These are phyloP conservation scores for Rhododendron mucronatum DNA, from an alignment of 148 eudicot species.

Conservation along the genomic window DNA sequence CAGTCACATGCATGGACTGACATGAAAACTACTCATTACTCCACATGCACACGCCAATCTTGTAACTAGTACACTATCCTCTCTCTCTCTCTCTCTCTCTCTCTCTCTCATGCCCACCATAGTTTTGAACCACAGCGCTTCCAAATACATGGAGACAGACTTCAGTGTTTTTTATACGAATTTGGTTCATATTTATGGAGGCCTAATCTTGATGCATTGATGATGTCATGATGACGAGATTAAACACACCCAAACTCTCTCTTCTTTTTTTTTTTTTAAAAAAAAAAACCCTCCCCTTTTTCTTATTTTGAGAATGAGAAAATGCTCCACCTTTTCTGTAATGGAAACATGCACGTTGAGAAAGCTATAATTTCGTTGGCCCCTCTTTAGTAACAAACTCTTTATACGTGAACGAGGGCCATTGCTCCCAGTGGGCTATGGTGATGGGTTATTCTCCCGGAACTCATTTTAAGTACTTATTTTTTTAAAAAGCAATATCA, in stretches of 20 bases:
- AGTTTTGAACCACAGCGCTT: not conserved
- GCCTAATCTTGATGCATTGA: conserved; percentile 9
- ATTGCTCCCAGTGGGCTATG: not conserved
- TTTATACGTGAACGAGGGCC: not conserved
- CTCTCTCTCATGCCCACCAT: not conserved
- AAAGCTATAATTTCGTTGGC: conserved; percentile 11
- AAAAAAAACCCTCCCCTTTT: not conserved
- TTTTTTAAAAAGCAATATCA: too few relatives aligned
- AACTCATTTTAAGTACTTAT: too few relatives aligned
- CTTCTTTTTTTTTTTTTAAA: too few relatives aligned
- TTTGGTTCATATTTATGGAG: not conserved
- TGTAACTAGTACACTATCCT: not conserved
- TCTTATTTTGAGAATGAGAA: not conserved
- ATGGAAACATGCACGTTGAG: conserved; percentile 23
- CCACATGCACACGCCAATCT: conserved; percentile 29
- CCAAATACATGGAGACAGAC: not conserved
- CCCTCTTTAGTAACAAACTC: not conserved
- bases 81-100: not conserved
- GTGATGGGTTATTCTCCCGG: not conserved
- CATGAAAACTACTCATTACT: conserved; percentile 26
- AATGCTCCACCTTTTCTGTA: conserved; percentile 9
- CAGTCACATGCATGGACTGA: conserved; percentile 37
- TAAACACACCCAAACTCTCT: not conserved
- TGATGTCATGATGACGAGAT: conserved; percentile 31
- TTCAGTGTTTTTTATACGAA: not conserved